Percentiles rank a stretch among this genome's conserved stretches.
phyloP scores from a whole-genome alignment of 2,329 filamentous ascomycete species.

The Apiospora saccharicola region DNA sequence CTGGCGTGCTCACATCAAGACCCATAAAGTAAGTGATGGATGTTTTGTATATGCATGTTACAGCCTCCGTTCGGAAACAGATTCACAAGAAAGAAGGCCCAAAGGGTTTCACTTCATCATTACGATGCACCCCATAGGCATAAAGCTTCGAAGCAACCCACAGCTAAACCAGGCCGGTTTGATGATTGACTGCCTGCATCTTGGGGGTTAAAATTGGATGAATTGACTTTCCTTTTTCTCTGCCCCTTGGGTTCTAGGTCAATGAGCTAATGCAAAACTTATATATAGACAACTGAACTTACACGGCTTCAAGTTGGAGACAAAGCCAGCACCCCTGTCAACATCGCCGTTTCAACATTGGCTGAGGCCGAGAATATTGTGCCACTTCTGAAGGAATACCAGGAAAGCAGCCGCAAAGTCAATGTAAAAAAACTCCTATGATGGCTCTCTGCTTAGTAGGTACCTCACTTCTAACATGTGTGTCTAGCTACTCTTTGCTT shows the following conservation, averaged over 20 bases:
- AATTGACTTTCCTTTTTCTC: neutral
- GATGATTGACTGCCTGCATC: neutral
- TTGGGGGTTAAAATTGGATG: neutral
- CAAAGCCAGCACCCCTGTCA: conserved; percentile 53
- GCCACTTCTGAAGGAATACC: conserved; percentile 66
- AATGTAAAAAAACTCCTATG: conserved; percentile 54
- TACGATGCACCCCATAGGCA: neutral
- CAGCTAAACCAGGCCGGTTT: neutral
- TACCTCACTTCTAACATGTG: neutral
- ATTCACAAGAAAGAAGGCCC: neutral
- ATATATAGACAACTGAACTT: conserved; percentile 67
- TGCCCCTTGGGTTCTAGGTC: neutral
- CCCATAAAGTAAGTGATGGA: conserved; percentile 70
- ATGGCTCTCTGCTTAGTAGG: neutral
- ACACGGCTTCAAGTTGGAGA: conserved; percentile 74
- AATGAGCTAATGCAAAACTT: conserved; percentile 27
- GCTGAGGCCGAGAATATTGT: conserved; percentile 73
- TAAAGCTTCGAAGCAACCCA: neutral
- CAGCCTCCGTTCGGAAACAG: neutral
- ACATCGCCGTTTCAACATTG: conserved; percentile 78
- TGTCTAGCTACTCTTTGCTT: conserved; percentile 70
- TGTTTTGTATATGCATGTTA: neutral
- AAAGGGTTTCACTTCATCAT: neutral
- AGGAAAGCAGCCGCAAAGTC: conserved; percentile 58
- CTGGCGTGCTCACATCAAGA: conserved; percentile 83